Percentiles rank a stretch among this genome's conserved stretches.
Evolutionary conservation across 2,329 filamentous ascomycete species (phyloP).

Genomic region (Cercospora nicotianae): DNA sequence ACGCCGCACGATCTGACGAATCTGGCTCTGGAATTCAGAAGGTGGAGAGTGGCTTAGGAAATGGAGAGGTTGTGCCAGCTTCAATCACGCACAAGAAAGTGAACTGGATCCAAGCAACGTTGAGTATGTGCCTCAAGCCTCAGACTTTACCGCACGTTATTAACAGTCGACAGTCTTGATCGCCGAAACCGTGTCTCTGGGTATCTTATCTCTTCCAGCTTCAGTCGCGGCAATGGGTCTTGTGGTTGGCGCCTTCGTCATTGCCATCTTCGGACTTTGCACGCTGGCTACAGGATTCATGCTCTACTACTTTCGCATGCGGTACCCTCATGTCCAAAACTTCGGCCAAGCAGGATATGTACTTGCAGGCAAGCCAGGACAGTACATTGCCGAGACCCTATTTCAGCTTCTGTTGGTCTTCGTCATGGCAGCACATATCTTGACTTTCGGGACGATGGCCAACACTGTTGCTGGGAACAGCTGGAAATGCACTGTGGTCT

Average conservation of each 20-base stretch:
- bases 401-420: conserved; percentile 17
- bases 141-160: too few species aligned
- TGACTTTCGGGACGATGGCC: conserved; percentile 70
- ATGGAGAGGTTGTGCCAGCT: conserved; percentile 9
- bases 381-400: conserved; percentile 58
- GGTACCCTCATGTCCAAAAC: conserved; percentile 60
- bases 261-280: conserved; percentile 54
- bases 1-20: conserved; percentile 1
- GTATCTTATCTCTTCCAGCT: conserved; percentile 57
- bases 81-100: conserved; percentile 12
- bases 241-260: conserved; percentile 51
- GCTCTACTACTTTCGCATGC: conserved; percentile 58
- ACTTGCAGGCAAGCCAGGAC: conserved; percentile 60
- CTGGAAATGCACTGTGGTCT: conserved; percentile 60
- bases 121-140: conserved; percentile 3
- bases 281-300: conserved; percentile 63
- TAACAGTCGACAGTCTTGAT: conserved; percentile 44
- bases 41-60: neutral
- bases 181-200: conserved; percentile 60
- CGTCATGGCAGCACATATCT: conserved; percentile 67
- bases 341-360: conserved; percentile 68
- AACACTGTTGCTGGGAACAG: conserved; percentile 61
- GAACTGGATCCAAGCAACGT: conserved; percentile 10
- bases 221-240: conserved; percentile 54
- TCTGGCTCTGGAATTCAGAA: conserved; percentile 7